phyloP scores from a whole-genome alignment of 345 rosid species.

The Melaleuca quinquenervia region DNA sequence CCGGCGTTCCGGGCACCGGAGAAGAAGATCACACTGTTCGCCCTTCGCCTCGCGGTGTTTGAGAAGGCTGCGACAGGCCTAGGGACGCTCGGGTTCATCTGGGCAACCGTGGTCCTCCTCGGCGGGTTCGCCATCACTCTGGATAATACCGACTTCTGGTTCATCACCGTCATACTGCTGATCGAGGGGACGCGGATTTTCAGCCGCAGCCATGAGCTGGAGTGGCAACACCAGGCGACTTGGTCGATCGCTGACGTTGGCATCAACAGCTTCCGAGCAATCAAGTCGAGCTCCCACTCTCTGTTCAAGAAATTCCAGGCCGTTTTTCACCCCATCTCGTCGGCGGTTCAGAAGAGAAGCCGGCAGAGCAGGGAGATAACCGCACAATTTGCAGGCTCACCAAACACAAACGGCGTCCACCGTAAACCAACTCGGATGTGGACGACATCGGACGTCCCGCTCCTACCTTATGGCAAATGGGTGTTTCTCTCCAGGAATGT shows the following conservation, averaged over 20 bases:
- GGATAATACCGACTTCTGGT: conserved; percentile 77
- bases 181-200: conserved; percentile 80
- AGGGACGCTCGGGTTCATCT: conserved; percentile 81
- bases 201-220: conserved; percentile 89
- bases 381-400: background rate
- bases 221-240: conserved; percentile 91
- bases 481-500: conserved; percentile 50
- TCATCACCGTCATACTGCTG: conserved; percentile 61
- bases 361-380: conserved; percentile 3
- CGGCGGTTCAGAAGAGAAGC: conserved; percentile 12
- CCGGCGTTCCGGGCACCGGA: conserved; percentile 40
- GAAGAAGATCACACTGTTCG: conserved; percentile 74
- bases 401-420: background rate
- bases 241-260: conserved; percentile 69
- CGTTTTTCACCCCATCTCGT: conserved; percentile 5
- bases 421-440: conserved; percentile 35
- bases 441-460: conserved; percentile 66
- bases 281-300: conserved; percentile 35
- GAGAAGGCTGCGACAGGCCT: conserved; percentile 83
- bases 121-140: conserved; percentile 88
- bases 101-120: conserved; percentile 93
- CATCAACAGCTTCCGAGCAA: conserved; percentile 54
- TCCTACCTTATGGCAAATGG: conserved; percentile 69
- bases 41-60: conserved; percentile 66
- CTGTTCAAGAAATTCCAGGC: conserved; percentile 16